phyloP scores from a whole-genome alignment of 306 rosid species.

The Lathyrus oleraceus region DNA sequence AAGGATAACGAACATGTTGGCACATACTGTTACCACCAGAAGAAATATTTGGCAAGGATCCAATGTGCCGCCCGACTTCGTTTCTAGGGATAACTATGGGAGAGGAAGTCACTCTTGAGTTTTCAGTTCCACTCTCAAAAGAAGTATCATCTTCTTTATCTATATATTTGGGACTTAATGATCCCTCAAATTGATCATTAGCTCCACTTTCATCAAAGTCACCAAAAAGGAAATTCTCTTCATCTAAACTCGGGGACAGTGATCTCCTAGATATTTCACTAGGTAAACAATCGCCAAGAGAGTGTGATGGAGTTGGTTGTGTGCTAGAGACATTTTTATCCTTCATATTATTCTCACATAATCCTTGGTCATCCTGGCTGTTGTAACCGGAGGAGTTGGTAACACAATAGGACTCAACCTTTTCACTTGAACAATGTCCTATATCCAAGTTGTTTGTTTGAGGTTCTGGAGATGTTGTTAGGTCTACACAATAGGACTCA shows the following conservation, averaged over 20 bases:
- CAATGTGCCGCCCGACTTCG: slow-evolving; percentile 44
- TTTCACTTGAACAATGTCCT: slow-evolving; percentile 42
- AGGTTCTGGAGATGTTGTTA: slow-evolving; percentile 34
- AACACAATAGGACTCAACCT: slow-evolving; percentile 39
- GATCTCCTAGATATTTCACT: slow-evolving; percentile 39
- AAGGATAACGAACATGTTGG: slow-evolving; percentile 37
- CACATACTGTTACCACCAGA: slow-evolving; percentile 31
- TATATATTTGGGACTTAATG: slow-evolving; percentile 36
- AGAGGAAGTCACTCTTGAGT: slow-evolving; percentile 38
- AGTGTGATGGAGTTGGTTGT: slow-evolving; percentile 41
- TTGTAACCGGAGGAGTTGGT: slow-evolving; percentile 38
- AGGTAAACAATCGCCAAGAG: slow-evolving; percentile 31
- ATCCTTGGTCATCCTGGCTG: slow-evolving; percentile 41
- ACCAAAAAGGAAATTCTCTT: slow-evolving; percentile 57
- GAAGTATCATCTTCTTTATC: slow-evolving; percentile 43
- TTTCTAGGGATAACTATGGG: slow-evolving; percentile 54
- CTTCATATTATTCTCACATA: slow-evolving; percentile 35
- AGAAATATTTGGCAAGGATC: slow-evolving; percentile 69
- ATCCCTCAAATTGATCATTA: slow-evolving; percentile 37
- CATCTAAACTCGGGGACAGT: slow-evolving; percentile 45
- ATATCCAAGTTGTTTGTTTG: slow-evolving; percentile 40
- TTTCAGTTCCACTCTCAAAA: slow-evolving; percentile 39
- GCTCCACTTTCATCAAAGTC: slow-evolving; percentile 56
- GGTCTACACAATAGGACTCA: slow-evolving; percentile 42
- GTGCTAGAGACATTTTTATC: slow-evolving; percentile 41